A percentile compares a stretch with the other conserved stretches of the same genome.
These are phyloP conservation scores for Peniophora sp. DNA, from an alignment of 1,284 basidiomycete genomes.

Conservation along the genomic window DNA sequence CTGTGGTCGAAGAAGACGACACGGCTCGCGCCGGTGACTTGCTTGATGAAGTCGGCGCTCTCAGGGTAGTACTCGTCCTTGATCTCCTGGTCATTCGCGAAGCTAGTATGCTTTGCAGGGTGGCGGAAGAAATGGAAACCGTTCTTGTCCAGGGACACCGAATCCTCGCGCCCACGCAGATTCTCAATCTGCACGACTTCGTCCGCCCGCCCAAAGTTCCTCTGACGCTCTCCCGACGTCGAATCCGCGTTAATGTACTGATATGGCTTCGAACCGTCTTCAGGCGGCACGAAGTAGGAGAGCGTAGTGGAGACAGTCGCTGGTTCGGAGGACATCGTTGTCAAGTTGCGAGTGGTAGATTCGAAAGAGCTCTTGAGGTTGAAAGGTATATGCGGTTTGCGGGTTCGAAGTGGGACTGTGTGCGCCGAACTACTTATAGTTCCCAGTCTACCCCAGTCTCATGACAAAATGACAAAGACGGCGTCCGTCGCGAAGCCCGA, in stretches of 20 bases:
- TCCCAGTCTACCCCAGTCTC: no score
- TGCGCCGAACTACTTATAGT: no score
- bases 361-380: background rate
- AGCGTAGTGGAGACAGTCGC: conserved; percentile 7
- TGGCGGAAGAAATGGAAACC: conserved; percentile 39
- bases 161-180: conserved; percentile 36
- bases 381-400: background rate
- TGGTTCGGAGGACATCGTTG: background rate
- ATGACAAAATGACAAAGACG: no score
- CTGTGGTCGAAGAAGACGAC: conserved; percentile 61
- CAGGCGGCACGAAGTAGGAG: conserved; percentile 8
- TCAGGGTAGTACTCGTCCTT: conserved; percentile 42
- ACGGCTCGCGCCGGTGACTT: conserved; percentile 49
- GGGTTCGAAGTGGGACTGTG: no score
- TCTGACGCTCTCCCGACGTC: conserved; percentile 1
- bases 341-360: background rate
- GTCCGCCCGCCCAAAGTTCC: conserved; percentile 2
- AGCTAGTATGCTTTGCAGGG: conserved; percentile 28
- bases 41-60: conserved; percentile 49
- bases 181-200: conserved; percentile 34
- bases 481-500: no score
- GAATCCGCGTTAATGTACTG: conserved; percentile 2
- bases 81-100: conserved; percentile 34
- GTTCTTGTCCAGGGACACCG: conserved; percentile 32
- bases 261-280: conserved; percentile 10